Base-by-base conservation (phyloP, 768 basidiomycete species). In the Mycena filopes region DNA sequence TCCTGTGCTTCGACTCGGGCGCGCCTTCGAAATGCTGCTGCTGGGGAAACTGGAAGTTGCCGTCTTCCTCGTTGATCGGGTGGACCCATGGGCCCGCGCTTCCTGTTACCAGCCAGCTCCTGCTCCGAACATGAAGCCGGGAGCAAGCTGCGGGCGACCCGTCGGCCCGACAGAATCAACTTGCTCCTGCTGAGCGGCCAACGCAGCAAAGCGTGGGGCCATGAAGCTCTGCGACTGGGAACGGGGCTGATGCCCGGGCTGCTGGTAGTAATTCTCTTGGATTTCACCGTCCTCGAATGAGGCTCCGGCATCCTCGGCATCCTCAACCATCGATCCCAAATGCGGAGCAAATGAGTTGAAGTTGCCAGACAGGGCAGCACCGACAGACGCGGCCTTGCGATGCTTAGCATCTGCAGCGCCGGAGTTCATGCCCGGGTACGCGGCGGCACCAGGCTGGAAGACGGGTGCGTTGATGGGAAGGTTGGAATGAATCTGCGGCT, bases 91-190 rank as follows among this genome's bases (percentile, higher is more conserved):
- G 86, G 83, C 26, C 78, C 76, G 38, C 82, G 78, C 42, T 83
- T 81, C 73, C 85, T 88, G 28, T 26, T 40, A 33, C 48, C 63
- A 48, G 63, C 48, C 63, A 48, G 63, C 63, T 28, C 88, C 81
- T 60, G 89, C 87, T 51, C 95, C 96, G 76, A 96, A 98, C 84
- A 91, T 94, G 78, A 98, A 97, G 51, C 84, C 83, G n/a, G 95
- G 95, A 13, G 94, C 94, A 41, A 96, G 87, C 74, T 96, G 94
- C 41, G 94, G 95, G 66, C 95, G 89, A 47, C 93, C 91, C 29
- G 90, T 86, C 18, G 93, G 87, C 33, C 93, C 89, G 53, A 91
- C 71, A 60, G 80, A 46, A 66, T 92, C 88, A 46, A 81, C 79
- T 67, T 86, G 86, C 66, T 93, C 89, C 74, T 91, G 90, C 70